A percentile compares a stretch with the other conserved stretches of the same genome.
Conservation (phyloP, 164 flowering plant genomes). For the Vitis riparia region DNA sequence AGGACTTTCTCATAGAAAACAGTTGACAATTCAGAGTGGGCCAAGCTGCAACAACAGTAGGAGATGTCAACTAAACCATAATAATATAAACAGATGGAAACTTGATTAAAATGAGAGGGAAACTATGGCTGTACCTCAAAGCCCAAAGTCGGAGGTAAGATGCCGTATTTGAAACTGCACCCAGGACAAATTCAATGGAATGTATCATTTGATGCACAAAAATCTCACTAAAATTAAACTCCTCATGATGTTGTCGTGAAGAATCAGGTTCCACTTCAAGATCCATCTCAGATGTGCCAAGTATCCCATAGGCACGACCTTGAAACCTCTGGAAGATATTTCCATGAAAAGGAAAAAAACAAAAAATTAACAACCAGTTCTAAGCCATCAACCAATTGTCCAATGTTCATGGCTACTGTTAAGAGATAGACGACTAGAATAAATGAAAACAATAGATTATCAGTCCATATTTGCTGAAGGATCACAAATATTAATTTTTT, state of each 20-base stretch:
- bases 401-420: no score
- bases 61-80: constrained; percentile 7
- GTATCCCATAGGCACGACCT: constrained; percentile 88
- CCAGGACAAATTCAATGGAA: constrained; percentile 87
- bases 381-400: no score
- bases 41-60: constrained; percentile 59
- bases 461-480: neutral
- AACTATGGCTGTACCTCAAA: constrained; percentile 50
- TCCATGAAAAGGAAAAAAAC: constrained; percentile 1
- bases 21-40: constrained; percentile 92
- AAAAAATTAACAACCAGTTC: constrained; percentile 1
- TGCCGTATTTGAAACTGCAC: constrained; percentile 96
- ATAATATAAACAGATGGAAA: neutral
- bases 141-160: constrained; percentile 98
- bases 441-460: neutral
- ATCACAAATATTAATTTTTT: neutral
- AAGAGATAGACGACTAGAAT: no score
- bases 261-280: constrained; percentile 82
- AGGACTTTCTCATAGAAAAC: constrained; percentile 94
- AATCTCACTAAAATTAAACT: constrained; percentile 85
- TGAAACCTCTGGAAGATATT: constrained; percentile 68
- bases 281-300: constrained; percentile 78
- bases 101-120: constrained; percentile 1
- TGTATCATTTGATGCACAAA: constrained; percentile 98
- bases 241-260: constrained; percentile 72